Conservation (phyloP, 106 monocot species). For the Triglochin maritima region DNA sequence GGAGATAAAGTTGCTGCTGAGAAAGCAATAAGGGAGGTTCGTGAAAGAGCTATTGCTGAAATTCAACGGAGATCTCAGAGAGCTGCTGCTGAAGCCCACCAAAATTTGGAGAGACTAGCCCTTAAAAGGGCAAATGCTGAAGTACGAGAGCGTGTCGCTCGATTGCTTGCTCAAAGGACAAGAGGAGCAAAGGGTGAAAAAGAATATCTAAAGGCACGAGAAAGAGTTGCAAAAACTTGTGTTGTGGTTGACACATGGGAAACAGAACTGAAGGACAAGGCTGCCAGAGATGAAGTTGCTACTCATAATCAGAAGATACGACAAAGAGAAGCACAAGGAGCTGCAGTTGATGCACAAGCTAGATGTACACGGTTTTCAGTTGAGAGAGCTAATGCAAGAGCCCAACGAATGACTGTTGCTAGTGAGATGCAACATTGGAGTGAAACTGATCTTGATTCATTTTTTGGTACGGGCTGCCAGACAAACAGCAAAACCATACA, state of each 20-base stretch:
- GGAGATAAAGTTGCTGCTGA: conserved; percentile 47
- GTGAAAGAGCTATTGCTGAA: conserved; percentile 86
- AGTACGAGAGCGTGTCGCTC: conserved; percentile 36
- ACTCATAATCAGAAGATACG: not conserved
- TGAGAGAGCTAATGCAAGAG: conserved; percentile 50
- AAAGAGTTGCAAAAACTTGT: conserved; percentile 19
- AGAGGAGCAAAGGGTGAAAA: conserved; percentile 36
- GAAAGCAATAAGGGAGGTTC: conserved; percentile 74
- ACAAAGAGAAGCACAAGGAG: conserved; percentile 56
- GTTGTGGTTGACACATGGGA: conserved; percentile 31
- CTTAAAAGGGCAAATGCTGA: conserved; percentile 52
- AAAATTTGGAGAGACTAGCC: conserved; percentile 53
- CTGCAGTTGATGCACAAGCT: conserved; percentile 51
- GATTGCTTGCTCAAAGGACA: conserved; percentile 48
- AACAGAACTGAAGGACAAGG: conserved; percentile 26
- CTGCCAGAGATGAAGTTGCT: conserved; percentile 29
- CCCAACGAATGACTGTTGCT: conserved; percentile 52
- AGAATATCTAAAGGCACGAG: conserved; percentile 15
- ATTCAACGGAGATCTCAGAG: conserved; percentile 50
- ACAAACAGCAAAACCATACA: conserved; percentile 74
- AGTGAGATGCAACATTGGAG: conserved; percentile 45
- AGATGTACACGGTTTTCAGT: conserved; percentile 50
- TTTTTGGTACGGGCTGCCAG: conserved; percentile 70
- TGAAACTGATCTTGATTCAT: conserved; percentile 80
- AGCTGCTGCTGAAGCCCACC: conserved; percentile 50